Evolutionary conservation across 148 eudicot species (phyloP).

Genomic region (Vaccinium darrowii): DNA sequence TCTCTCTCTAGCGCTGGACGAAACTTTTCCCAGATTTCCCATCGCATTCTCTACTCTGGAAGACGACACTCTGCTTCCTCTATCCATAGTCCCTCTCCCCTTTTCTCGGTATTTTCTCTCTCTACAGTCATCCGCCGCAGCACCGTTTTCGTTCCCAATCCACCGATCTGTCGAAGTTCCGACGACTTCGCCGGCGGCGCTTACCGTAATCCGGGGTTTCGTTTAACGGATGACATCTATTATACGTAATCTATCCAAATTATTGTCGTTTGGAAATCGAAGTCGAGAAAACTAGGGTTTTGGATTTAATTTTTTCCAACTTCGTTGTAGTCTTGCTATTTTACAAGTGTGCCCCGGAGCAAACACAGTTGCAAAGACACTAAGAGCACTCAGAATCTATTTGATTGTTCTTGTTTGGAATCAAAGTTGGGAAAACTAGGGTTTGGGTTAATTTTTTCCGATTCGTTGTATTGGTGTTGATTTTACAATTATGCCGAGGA

Average conservation of each 20-base stretch:
- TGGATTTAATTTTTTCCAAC: background rate
- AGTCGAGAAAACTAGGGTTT: background rate
- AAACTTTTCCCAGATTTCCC: background rate
- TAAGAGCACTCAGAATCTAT: constrained; percentile 64
- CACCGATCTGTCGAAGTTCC: constrained; percentile 12
- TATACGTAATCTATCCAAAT: background rate
- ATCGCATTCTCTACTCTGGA: background rate
- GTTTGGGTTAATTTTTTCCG: constrained; percentile 1
- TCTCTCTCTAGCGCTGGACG: background rate
- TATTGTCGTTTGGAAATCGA: background rate
- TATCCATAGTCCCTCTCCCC: background rate
- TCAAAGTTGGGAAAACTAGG: constrained; percentile 11
- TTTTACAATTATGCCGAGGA: constrained; percentile 61
- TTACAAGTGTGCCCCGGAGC: constrained; percentile 69
- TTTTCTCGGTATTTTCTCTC: background rate
- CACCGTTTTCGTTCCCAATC: background rate
- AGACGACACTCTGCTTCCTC: background rate
- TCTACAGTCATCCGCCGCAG: no score
- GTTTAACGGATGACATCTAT: background rate
- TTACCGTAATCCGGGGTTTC: background rate
- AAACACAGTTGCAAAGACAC: constrained; percentile 61
- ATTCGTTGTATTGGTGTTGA: background rate
- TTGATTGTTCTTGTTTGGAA: background rate
- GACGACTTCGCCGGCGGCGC: background rate
- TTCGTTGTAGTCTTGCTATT: background rate